Conservation (phyloP, 768 basidiomycete genomes). For the Boletus tomentosulus region DNA sequence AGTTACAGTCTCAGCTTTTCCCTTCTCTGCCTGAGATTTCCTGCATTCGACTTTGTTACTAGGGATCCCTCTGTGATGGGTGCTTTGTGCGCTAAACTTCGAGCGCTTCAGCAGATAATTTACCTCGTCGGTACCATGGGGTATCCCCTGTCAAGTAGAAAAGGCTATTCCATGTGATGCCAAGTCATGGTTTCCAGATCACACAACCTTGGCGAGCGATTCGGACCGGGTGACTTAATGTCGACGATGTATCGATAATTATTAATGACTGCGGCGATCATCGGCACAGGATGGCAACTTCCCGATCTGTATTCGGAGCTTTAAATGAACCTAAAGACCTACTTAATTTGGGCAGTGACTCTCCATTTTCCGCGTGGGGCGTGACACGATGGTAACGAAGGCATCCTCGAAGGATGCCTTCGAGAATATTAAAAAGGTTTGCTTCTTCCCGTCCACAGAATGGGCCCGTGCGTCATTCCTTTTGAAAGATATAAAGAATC, state of each 20-base stretch:
- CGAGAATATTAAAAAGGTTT: conserved; percentile 14
- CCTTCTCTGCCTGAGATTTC: neutral
- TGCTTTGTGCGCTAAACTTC: too few relatives aligned
- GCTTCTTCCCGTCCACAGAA: conserved; percentile 16
- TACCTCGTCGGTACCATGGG: too few relatives aligned
- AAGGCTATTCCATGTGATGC: neutral
- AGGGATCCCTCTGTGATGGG: neutral
- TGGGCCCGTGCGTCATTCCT: conserved; percentile 29
- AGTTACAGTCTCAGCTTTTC: neutral
- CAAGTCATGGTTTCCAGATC: too few relatives aligned
- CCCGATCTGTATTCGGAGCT: conserved; percentile 15
- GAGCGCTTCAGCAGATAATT: too few relatives aligned
- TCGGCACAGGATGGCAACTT: conserved; percentile 11
- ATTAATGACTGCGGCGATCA: conserved; percentile 7
- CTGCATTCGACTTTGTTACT: too few relatives aligned
- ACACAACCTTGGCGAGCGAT: too few relatives aligned
- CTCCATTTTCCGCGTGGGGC: conserved; percentile 5
- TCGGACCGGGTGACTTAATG: too few relatives aligned
- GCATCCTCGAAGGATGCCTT: conserved; percentile 19
- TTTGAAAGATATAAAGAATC: conserved; percentile 24
- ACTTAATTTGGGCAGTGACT: conserved; percentile 20
- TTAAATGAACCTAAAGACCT: conserved; percentile 27
- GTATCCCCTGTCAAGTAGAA: too few relatives aligned
- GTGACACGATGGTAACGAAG: conserved; percentile 9
- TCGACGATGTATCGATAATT: too few relatives aligned